Conservation (phyloP, 345 rosid genomes). For the Populus nigra region DNA sequence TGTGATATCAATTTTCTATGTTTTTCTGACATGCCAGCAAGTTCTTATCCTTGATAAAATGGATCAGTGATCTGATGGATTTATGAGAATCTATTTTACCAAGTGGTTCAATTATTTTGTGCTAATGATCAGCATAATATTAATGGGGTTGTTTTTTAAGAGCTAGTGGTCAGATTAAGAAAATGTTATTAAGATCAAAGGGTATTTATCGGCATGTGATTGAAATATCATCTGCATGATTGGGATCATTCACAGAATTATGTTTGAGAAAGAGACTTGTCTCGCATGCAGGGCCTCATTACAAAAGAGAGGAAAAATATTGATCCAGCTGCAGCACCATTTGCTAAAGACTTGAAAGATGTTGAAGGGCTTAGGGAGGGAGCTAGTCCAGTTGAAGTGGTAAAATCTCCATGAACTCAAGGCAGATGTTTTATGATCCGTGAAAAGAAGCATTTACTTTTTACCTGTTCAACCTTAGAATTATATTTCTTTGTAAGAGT, state of each 20-base stretch:
- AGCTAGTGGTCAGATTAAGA: not conserved
- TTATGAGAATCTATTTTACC: not conserved
- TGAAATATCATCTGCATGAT: not conserved
- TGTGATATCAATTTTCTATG: not conserved
- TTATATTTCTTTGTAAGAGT: slow-evolving; percentile 2
- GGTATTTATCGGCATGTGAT: not conserved
- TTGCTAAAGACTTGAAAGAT: slow-evolving; percentile 74
- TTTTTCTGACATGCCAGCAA: not conserved
- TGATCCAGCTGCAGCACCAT: slow-evolving; percentile 81
- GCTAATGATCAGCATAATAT: too few relatives aligned
- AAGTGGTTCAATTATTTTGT: not conserved
- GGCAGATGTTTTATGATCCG: slow-evolving; percentile 10
- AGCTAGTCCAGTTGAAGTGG: slow-evolving; percentile 84
- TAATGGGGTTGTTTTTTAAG: not conserved
- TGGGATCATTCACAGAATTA: slow-evolving; percentile 1
- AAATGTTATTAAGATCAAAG: not conserved
- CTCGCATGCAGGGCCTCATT: slow-evolving; percentile 71
- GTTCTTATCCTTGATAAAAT: not conserved
- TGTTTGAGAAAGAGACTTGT: not conserved
- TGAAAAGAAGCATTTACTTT: not conserved
- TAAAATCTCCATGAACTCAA: slow-evolving; percentile 34
- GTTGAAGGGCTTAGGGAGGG: slow-evolving; percentile 74
- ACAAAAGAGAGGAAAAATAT: slow-evolving; percentile 82
- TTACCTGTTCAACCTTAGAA: not conserved
- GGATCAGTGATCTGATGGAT: not conserved